Base-by-base conservation (phyloP, 2,329 filamentous ascomycete species). In the Tolypocladium ophioglossoides region DNA sequence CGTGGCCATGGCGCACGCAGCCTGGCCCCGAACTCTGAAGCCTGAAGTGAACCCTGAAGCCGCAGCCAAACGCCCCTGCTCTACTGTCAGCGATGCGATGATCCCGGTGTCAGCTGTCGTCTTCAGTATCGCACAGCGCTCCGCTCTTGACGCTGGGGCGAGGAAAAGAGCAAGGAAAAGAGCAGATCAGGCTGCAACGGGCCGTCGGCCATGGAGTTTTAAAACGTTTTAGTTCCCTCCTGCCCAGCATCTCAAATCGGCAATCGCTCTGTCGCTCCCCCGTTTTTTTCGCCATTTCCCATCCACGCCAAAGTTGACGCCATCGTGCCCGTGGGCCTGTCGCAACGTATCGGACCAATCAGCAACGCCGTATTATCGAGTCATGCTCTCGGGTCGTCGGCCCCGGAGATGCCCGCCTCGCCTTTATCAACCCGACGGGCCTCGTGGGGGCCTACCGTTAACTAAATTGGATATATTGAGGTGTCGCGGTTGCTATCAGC, bases 251-350 rank as follows among this genome's bases (percentile, higher is more conserved):
- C 39, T 48, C 32, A n/a, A 34, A 11, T 16, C 40, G n/a, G 37
- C 37, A 39, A 47, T 54, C 37, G 52, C 46, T 27, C 38, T 39
- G 44, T 52, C 52, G 20, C 32, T 46, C 46, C 51, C 52, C 55
- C 27, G 53, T 16, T 59, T 55, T 54, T 54, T 47, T 41, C 48
- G 30, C 47, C 20, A 39, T 54, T 38, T 35, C 56, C 51, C 52
- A 57, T 59, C 51, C 46, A 22, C 40, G 52, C 57, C 55, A 52
- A 54, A 63, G 61, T 59, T 70, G 67, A 69, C 68, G 68, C 68
- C 66, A 70, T 70, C 57, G 56, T 59, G 39, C 22, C n/a, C 52
- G 46, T 37, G 47, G 55, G 58, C 58, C 55, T 57, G 59, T 1
- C 57, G 56, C 53, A 54, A 39, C 48, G 50, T 57, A 60, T 64